phyloP scores from a whole-genome alignment of 306 rosid genomes.

The Prunus dulcis region DNA sequence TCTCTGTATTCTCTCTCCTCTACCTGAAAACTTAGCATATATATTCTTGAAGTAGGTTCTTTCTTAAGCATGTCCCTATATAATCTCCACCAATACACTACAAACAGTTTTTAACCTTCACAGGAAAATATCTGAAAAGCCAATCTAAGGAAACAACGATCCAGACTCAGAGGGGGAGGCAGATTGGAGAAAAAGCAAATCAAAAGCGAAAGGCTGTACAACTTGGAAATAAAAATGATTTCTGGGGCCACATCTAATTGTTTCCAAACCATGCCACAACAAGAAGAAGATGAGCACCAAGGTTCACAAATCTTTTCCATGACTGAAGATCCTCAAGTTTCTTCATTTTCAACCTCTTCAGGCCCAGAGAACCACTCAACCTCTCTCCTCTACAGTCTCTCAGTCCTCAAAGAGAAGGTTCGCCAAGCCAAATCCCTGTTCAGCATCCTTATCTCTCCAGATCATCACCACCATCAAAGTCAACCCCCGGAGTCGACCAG shows the following conservation, averaged over 20 bases:
- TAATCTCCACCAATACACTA: background rate
- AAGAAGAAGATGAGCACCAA: background rate
- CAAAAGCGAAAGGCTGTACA: too few relatives aligned
- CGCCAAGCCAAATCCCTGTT: conserved; percentile 53
- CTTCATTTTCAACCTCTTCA: conserved; percentile 11
- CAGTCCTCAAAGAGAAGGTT: conserved; percentile 65
- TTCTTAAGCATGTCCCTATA: background rate
- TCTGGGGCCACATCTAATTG: conserved; percentile 29
- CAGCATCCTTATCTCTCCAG: conserved; percentile 44
- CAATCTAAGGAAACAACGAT: background rate
- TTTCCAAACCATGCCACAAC: conserved; percentile 28
- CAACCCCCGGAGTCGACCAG: conserved; percentile 32
- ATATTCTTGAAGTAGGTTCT: background rate
- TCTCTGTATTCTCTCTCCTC: conserved; percentile 3
- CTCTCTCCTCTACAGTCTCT: conserved; percentile 63
- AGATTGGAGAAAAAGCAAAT: background rate
- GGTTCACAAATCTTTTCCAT: conserved; percentile 25
- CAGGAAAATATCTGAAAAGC: background rate
- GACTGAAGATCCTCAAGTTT: conserved; percentile 8
- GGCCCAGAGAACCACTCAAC: conserved; percentile 23
- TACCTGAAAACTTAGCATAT: background rate
- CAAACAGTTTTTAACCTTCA: background rate
- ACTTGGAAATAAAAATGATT: conserved; percentile 27
- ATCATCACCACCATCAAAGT: conserved; percentile 4
- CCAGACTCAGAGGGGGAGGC: background rate